Base-by-base conservation (phyloP, 306 rosid genomes). In the Quercus gilva region DNA sequence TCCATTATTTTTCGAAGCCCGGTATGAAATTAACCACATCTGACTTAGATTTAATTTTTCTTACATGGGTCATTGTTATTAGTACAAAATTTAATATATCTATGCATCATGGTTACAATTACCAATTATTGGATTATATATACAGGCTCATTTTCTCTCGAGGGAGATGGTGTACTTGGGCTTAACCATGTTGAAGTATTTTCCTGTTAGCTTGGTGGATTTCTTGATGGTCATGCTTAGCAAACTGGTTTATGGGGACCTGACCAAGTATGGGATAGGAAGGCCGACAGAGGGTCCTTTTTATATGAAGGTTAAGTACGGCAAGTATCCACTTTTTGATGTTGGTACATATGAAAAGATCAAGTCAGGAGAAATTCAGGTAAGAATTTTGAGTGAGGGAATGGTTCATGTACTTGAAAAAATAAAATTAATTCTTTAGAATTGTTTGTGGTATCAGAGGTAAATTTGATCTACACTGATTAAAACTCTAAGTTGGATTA, bases 231-330 rank as follows among this genome's bases (percentile, higher is more conserved):
- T 85, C 60, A 69, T 88, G 33, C 56, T 88, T 0, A 84, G 97
- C 88, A 83, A 71, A 67, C 3, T 93, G 13, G 71, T 82, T 11
- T 90, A 79, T 20, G 93, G 97, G 26, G 88, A 91, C 71, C 18
- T 86, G 3, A 82, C 79, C 12, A 82, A 84, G n/a, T 91, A 73
- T 11, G 97, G 98, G n/a, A 69, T 93, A 2, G 37, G 1, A 0
- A 88, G 90, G 74, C 97, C 98, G 1, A 37, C 19, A 0, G 93
- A 93, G 78, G 98, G 98, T 13, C 97, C 98, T 15, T 86, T 91
- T 71, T 79, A 2, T 1, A 88, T 87, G 93, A 91, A 86, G 87
- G n/a, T 12, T 51, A 89, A 82, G 60, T 85, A 86, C 53, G 97
- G 98, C 1, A 91, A 90, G 64, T 94, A 88, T 79, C 97, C 97